A percentile compares a stretch with the other conserved stretches of the same genome.
These are phyloP conservation scores for Candida ficus DNA, from an alignment of 805 yeast species.

Conservation along the genomic window DNA sequence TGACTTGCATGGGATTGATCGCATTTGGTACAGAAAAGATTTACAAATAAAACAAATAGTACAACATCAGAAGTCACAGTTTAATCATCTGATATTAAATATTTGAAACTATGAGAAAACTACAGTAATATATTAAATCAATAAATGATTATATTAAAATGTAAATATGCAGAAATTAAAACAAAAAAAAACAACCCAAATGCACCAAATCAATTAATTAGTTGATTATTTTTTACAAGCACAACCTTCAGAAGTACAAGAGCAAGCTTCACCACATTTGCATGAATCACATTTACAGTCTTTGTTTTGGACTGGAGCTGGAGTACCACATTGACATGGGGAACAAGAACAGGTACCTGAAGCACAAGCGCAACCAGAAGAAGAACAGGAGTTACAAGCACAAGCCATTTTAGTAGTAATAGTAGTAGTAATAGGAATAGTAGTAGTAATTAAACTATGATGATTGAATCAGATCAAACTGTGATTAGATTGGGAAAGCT, in stretches of 20 bases:
- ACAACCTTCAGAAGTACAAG: neutral
- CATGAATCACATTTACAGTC: constrained; percentile 3
- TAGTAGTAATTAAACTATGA: no score
- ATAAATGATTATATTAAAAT: no score
- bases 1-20: no score
- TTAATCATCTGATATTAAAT: no score
- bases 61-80: no score
- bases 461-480: neutral
- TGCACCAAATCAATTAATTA: neutral
- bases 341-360: constrained; percentile 6
- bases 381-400: constrained; percentile 6
- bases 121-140: no score
- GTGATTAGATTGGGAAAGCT: constrained; percentile 1
- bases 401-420: constrained; percentile 3
- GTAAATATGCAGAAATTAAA: neutral
- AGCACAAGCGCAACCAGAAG: constrained; percentile 8
- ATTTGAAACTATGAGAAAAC: no score
- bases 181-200: neutral
- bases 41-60: no score
- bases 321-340: constrained; percentile 5
- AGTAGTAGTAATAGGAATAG: neutral
- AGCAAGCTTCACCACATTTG: constrained; percentile 1
- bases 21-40: no score
- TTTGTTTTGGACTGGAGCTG: constrained; percentile 4
- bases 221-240: neutral